phyloP scores from a whole-genome alignment of 495 filamentous ascomycete genomes.

The Amorphotheca resinae region DNA sequence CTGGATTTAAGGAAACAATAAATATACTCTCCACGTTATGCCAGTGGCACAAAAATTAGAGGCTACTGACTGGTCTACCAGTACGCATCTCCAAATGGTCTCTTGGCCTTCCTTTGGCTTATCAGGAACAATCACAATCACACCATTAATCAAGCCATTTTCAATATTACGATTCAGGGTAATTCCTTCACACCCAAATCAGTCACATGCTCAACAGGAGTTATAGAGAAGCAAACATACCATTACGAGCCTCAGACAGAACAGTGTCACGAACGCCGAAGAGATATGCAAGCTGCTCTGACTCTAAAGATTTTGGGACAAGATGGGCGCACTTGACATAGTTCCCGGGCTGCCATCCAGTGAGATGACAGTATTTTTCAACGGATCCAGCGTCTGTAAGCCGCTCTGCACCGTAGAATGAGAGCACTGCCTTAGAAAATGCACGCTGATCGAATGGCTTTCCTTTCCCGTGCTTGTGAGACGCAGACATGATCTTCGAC shows the following conservation, averaged over 20 bases:
- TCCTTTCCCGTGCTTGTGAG: conserved; percentile 6
- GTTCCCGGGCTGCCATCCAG: conserved; percentile 2
- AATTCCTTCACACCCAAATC: conserved; percentile 7
- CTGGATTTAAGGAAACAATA: conserved; percentile 2
- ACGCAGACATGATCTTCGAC: conserved; percentile 9
- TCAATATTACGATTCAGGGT: conserved; percentile 5
- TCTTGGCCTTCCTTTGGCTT: conserved; percentile 7
- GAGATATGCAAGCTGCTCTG: conserved; percentile 8
- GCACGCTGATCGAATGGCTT: conserved; percentile 5
- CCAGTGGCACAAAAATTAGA: background rate
- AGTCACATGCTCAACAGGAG: conserved; percentile 7
- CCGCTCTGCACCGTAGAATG: conserved; percentile 3
- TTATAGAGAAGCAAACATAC: conserved; percentile 6
- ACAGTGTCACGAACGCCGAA: conserved; percentile 7
- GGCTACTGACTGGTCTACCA: conserved; percentile 1
- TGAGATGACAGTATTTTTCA: conserved; percentile 8
- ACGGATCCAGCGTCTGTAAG: background rate
- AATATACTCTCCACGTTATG: conserved; percentile 8
- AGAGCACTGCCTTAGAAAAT: conserved; percentile 5
- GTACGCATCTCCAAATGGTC: conserved; percentile 7
- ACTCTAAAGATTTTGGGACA: conserved; percentile 7
- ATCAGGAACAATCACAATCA: conserved; percentile 9
- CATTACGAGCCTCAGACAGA: conserved; percentile 8
- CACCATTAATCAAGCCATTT: conserved; percentile 7
- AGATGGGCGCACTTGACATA: conserved; percentile 5